Evolutionary conservation across 257 asterid species (phyloP).

Genomic region (Solanum pimpinellifolium): DNA sequence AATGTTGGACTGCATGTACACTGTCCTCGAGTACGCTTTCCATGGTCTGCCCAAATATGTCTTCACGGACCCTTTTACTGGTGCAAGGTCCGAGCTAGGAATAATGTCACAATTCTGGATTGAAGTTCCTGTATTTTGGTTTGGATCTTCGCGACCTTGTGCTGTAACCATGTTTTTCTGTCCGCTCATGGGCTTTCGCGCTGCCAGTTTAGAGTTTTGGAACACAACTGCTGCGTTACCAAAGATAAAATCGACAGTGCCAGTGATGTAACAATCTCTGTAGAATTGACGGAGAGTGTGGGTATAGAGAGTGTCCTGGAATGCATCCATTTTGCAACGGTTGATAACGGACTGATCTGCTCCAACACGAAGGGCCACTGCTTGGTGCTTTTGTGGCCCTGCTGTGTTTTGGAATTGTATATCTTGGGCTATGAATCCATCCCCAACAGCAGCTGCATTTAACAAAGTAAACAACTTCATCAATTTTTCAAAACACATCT

Average conservation of each 20-base stretch:
- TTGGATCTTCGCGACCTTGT: conserved; percentile 34
- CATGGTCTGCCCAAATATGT: conserved; percentile 18
- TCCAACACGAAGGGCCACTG: conserved; percentile 42
- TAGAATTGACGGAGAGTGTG: conserved; percentile 49
- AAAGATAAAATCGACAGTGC: conserved; percentile 50
- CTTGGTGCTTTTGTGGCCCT: conserved; percentile 43
- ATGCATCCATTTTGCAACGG: conserved; percentile 29
- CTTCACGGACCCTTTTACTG: background rate
- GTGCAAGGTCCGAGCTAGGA: conserved; percentile 4
- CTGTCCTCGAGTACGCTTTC: conserved; percentile 14
- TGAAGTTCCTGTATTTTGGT: conserved; percentile 27
- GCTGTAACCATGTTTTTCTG: conserved; percentile 44
- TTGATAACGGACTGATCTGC: conserved; percentile 36
- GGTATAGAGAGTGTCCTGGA: conserved; percentile 43
- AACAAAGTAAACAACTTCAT: background rate
- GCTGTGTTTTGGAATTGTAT: conserved; percentile 39
- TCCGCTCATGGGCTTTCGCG: conserved; percentile 19
- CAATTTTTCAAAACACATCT: background rate
- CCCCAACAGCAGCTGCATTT: conserved; percentile 33
- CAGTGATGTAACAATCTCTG: conserved; percentile 35
- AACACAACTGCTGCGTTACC: conserved; percentile 37
- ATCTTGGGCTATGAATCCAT: conserved; percentile 52
- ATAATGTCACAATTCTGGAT: conserved; percentile 19
- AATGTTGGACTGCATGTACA: conserved; percentile 7
- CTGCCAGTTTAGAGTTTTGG: conserved; percentile 26